Evolutionary conservation across 2,329 filamentous ascomycete species (phyloP), one percentile per base, ranked within the genome.

Genomic region (Stylonectria norvegica): DNA sequence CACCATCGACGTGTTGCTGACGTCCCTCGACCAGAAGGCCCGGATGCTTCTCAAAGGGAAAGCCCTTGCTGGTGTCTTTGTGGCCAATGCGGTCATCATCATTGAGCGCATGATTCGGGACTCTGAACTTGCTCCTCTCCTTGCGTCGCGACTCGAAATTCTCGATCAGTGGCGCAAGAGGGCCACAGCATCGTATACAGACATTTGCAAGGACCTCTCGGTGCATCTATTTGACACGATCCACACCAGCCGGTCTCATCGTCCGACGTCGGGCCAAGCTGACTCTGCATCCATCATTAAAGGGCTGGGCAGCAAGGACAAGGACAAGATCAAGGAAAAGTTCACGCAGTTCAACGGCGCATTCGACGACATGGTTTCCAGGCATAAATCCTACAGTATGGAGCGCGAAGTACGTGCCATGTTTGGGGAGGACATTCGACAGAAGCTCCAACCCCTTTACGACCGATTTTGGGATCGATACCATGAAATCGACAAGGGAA

Each of bases 391-490:
- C 19, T 86, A 88, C 57, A 83, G 75, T 56, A 95, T 97, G 87
- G 93, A 98, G 68, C 79, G 81, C 17, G 91, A 97, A 61, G 91
- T 97, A 20, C 79, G 89, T 30, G 76, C 80, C 47, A 80, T 85
- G 66, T 78, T 97, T 56, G 83, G 81, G 12, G 82, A 84, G 55
- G 90, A 96, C 59, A 84, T 97, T 49, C 88, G 93, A 63, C 83
- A 84, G 55, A 88, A 95, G 69, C 83, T 98, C 40, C 91, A 97
- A 68, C 90, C 91, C 39, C 75, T 98, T 11, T 98, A 98, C 68
- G 86, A 85, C 47, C 79, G 93, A 32, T 98, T 98, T 68, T 97
- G 89, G 82, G 93, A 97, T 66, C 79, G 91, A 19, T 98, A 98
- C 62, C 90, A 96, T 62, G 93, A 97, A 67, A 83, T 97, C 50